Conservation (phyloP, 331 rosid genomes). For the Saraca asoca region DNA sequence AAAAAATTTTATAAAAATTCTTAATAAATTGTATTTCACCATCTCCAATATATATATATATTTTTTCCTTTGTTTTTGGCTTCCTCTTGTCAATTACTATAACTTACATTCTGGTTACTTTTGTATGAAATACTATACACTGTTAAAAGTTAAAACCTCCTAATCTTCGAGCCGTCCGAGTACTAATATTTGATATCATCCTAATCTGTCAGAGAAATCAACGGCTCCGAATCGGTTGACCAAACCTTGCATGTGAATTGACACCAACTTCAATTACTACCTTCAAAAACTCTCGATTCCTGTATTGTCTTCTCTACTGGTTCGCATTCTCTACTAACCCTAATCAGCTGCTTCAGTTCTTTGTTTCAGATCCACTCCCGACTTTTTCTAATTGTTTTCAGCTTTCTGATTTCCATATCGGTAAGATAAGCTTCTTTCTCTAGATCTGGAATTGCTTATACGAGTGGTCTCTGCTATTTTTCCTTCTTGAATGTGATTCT, state of each 20-base stretch:
- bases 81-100: too few relatives aligned
- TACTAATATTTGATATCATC: conserved; percentile 2
- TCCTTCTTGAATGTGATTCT: not conserved
- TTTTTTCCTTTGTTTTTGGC: too few relatives aligned
- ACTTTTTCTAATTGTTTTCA: not conserved
- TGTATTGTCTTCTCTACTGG: conserved; percentile 9
- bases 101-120: too few relatives aligned
- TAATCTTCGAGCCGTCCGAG: not conserved
- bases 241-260: conserved; percentile 21
- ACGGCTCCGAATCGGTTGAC: conserved; percentile 38
- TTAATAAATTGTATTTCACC: too few relatives aligned
- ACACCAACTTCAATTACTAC: conserved; percentile 6
- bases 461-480: not conserved
- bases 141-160: too few relatives aligned
- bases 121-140: too few relatives aligned
- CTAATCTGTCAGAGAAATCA: conserved; percentile 1
- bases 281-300: conserved; percentile 39
- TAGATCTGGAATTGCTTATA: conserved; percentile 38
- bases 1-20: too few relatives aligned
- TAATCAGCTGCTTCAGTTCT: conserved; percentile 42
- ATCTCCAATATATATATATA: too few relatives aligned
- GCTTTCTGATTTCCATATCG: conserved; percentile 29
- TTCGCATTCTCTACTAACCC: conserved; percentile 57
- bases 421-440: conserved; percentile 42
- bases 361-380: conserved; percentile 27